Evolutionary conservation across 305 asterid genomes (phyloP).

Genomic region (Fraxinus latifolia): DNA sequence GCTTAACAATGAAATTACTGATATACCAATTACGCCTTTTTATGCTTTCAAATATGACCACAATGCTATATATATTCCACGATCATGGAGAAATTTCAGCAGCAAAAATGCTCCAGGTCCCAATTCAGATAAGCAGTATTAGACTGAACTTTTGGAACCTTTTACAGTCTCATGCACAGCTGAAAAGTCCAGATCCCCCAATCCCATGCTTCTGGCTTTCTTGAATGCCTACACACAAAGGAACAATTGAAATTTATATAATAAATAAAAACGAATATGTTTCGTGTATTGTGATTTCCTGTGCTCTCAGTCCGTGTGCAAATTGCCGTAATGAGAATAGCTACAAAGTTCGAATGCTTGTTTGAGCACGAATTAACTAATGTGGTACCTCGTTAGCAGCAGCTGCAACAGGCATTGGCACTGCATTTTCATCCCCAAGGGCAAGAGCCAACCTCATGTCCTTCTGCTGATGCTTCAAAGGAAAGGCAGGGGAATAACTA

Average conservation of each 20-base stretch:
- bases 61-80: slow-evolving; percentile 2
- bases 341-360: neutral
- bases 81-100: slow-evolving; percentile 2
- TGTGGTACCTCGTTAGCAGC: slow-evolving; percentile 80
- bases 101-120: neutral
- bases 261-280: neutral
- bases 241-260: neutral
- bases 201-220: slow-evolving; percentile 79
- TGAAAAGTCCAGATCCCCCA: slow-evolving; percentile 88
- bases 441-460: slow-evolving; percentile 96
- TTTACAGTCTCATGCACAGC: slow-evolving; percentile 71
- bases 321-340: neutral
- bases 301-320: neutral
- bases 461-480: slow-evolving; percentile 94
- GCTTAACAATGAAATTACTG: neutral
- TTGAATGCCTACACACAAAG: slow-evolving; percentile 64
- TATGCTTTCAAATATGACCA: neutral
- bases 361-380: neutral
- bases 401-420: slow-evolving; percentile 93
- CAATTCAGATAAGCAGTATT: slow-evolving; percentile 11
- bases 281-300: neutral
- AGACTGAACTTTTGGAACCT: slow-evolving; percentile 38
- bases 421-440: slow-evolving; percentile 81
- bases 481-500: slow-evolving; percentile 80
- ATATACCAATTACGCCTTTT: neutral